Base-by-base conservation (phyloP, 2,329 filamentous ascomycete species). In the Trichoderma endophyticum region DNA sequence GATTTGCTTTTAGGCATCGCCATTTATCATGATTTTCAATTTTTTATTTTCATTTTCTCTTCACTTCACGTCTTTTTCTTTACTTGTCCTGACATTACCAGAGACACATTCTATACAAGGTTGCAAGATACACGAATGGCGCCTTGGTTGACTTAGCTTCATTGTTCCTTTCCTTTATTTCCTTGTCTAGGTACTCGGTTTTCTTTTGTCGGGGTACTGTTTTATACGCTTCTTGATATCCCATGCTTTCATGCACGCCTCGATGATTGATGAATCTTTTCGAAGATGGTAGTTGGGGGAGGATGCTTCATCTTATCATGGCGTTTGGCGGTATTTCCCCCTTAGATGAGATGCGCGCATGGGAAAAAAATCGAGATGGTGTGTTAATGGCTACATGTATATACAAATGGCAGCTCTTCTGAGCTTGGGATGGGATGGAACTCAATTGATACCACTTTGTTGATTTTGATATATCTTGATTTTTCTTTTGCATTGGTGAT, bases 391-490 rank as follows among this genome's bases (percentile, higher is more conserved):
- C 36, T 61, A 39, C 61, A 54, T 61, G 26, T 69, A 69, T 69
- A 60, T 69, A 69, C 57, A 60, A 68, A 24, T 24, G 56, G 65
- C 26, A 54, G 57, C 28, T 61, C 30, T 56, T 71, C 24, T 51
- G 61, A 43, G 51, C 70, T 30, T 62, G 66, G 66, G 34, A 69
- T 69, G 66, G 65, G 34, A 69, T n/a, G 57, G 71, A 32, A 39
- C 26, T 56, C 70, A 60, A 61, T 73, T 73, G 73, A 73, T 73
- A 73, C 73, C 73, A 73, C 71, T 61, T 51, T 68, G 54, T 68
- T 68, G 65, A 59, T 24, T 68, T n/a, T 24, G 48, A 54, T 51
- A 51, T 1, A 1, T 21, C 9, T 21, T 51, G n/a, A 21, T 21
- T 48, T 51, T 9, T 32, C 14, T 3, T 32, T 54, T 48, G 18